Conservation (phyloP, 495 filamentous ascomycete genomes). For the Pyrenula aspistea region DNA sequence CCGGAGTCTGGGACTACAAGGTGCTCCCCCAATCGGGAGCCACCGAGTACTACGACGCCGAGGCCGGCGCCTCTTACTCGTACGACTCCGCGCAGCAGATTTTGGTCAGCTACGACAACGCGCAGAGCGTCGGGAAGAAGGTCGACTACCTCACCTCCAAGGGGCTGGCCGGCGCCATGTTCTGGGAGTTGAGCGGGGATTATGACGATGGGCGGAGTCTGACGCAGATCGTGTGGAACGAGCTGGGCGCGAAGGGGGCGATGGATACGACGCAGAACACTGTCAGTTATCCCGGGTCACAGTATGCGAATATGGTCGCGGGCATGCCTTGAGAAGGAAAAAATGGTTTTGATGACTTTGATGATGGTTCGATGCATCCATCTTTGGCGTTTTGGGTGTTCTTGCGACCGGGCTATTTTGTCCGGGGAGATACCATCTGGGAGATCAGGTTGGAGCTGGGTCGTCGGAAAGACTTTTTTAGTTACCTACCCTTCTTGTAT, state of each 20-base stretch:
- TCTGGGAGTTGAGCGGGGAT: background rate
- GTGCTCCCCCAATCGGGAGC: constrained; percentile 34
- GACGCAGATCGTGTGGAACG: background rate
- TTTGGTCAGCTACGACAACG: background rate
- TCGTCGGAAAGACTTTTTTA: background rate
- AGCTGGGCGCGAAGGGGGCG: background rate
- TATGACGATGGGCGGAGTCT: background rate
- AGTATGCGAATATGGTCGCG: background rate
- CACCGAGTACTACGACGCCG: constrained; percentile 2
- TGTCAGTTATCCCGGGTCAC: background rate
- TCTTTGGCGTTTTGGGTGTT: background rate
- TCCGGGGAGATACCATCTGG: background rate
- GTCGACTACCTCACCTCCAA: background rate
- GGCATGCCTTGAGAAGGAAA: background rate
- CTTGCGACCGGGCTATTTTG: background rate
- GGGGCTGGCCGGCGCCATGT: background rate
- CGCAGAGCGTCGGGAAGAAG: background rate
- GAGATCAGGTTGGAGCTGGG: background rate
- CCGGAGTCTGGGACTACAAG: constrained; percentile 71
- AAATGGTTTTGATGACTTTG: too few species aligned
- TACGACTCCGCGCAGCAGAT: background rate
- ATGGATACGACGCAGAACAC: background rate
- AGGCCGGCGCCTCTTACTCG: background rate
- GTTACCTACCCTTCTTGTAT: background rate
- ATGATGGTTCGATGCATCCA: background rate